Base-by-base conservation (phyloP, 257 asterid genomes). In the Scutellaria baicalensis region DNA sequence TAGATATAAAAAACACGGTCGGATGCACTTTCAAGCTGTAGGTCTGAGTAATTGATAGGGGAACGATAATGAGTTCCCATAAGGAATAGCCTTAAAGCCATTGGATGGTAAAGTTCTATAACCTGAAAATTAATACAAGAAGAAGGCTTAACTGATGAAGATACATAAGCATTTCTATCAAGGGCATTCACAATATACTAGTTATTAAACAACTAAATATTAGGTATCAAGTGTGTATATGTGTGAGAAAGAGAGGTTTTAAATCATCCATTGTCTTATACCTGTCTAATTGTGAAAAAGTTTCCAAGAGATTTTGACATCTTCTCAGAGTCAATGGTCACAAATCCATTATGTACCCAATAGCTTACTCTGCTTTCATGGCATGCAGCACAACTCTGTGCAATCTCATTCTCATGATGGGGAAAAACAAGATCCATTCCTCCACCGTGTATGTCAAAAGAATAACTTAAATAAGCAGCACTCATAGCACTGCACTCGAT, bases 401-500 rank as follows among this genome's bases (percentile, higher is more conserved):
- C 99, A 77, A 93, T 93, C 88, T 93, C 99, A 82, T 93, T 93
- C 79, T 93, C 99, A 73, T 93, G 99, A 71, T 93, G 99, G 47
- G 99, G 99, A 66, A 93, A 93, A 59, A 93, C 77, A 21, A 93
- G 97, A 86, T 93, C 99, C 96, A 93, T 89, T 54, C 99, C 99
- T 55, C 99, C 99, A 58, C 99, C 99, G 68, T 93, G 99, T 64
- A 93, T 91, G 86, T 93, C 99, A 38, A 93, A 93, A 64, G 97
- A 77, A 77, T 83, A 73, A 52, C 99, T 87, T 61, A 93, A 85
- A 79, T 91, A 89, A 58, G 95, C 82, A 77, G 96, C 96, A 78
- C 99, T 93, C 99, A 91, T 93, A 48, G 97, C 99, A 79, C 99
- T 93, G 83, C 99, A 93, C 75, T 93, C 99, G 17, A 93, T 93